A percentile compares a stretch with the other conserved stretches of the same genome.
Evolutionary conservation across 108 stramenopile genomes (phyloP).

Genomic region (Cyclotella kingstonii): DNA sequence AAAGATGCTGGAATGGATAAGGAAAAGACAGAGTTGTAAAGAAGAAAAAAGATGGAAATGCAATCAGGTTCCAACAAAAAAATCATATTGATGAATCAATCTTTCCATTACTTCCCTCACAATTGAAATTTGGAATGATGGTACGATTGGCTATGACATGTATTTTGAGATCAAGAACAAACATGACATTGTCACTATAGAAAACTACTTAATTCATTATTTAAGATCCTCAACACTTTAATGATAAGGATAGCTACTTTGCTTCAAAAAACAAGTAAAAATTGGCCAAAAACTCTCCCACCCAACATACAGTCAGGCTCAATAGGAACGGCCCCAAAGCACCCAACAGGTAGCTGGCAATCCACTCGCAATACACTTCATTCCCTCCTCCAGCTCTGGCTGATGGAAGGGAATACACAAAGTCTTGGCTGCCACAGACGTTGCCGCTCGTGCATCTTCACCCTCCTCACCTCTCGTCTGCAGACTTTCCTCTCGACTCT

Average conservation of each 20-base stretch:
- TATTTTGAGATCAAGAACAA: no score
- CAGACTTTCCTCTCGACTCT: conserved; percentile 89
- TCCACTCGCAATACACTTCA: conserved; percentile 97
- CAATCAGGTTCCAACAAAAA: neutral
- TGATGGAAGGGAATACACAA: conserved; percentile 98
- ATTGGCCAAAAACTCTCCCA: no score
- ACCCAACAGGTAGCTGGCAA: conserved; percentile 96
- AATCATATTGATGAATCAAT: no score
- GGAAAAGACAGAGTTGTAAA: conserved; percentile 10
- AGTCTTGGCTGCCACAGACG: conserved; percentile 98
- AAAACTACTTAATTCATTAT: no score
- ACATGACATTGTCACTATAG: no score
- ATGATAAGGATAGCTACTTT: no score
- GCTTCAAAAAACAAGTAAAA: no score
- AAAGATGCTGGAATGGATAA: conserved; percentile 10
- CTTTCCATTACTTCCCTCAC: no score
- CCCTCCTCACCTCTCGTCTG: conserved; percentile 56
- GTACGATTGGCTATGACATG: no score
- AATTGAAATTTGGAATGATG: no score
- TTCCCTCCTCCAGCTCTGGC: conserved; percentile 94
- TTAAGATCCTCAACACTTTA: no score
- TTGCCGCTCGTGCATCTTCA: conserved; percentile 90
- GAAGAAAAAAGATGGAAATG: neutral
- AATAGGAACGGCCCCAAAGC: conserved; percentile 98
- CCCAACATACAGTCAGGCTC: no score